A percentile compares a stretch with the other conserved stretches of the same genome.
These are phyloP conservation scores for Cytospora leucostoma DNA, from an alignment of 2,329 filamentous ascomycete genomes.

Conservation along the genomic window DNA sequence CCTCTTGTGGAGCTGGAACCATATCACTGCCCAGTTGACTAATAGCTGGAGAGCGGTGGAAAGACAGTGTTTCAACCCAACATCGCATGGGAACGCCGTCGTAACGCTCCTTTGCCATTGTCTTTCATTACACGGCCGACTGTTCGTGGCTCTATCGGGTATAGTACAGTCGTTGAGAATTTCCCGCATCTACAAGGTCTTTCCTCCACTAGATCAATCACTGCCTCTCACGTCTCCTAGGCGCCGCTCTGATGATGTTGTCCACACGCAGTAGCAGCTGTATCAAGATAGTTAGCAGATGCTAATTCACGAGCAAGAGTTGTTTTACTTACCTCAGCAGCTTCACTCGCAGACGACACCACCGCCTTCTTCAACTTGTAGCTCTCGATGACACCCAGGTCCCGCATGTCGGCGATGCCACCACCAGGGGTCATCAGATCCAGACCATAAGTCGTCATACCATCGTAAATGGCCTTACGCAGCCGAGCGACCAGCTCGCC, in stretches of 20 bases:
- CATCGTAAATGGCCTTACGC: slow-evolving; percentile 92
- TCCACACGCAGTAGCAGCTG: slow-evolving; percentile 90
- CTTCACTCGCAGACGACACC: slow-evolving; percentile 92
- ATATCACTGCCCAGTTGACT: too few species aligned
- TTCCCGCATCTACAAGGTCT: slow-evolving; percentile 1
- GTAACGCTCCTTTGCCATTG: slow-evolving; percentile 4
- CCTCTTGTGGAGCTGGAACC: too few species aligned
- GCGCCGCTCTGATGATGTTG: slow-evolving; percentile 95
- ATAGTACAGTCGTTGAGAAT: slow-evolving; percentile 27
- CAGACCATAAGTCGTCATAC: slow-evolving; percentile 87
- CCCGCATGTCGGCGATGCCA: slow-evolving; percentile 92
- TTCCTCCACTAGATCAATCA: slow-evolving; percentile 40
- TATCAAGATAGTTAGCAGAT: neutral
- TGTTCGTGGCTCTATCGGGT: slow-evolving; percentile 27
- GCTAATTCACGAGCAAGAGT: neutral
- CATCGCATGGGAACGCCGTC: neutral
- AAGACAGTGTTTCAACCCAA: too few species aligned
- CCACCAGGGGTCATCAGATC: slow-evolving; percentile 88
- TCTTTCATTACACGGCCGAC: slow-evolving; percentile 27
- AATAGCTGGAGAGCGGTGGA: too few species aligned
- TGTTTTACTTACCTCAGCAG: slow-evolving; percentile 74
- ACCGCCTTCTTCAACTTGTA: slow-evolving; percentile 99
- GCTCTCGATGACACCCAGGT: slow-evolving; percentile 92
- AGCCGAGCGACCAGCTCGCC: slow-evolving; percentile 90
- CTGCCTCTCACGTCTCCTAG: slow-evolving; percentile 77